Percentiles rank a stretch among this genome's conserved stretches.
These are phyloP conservation scores for Protomyces inundatus DNA, from an alignment of 1,139 yeast genomes.

Conservation along the genomic window DNA sequence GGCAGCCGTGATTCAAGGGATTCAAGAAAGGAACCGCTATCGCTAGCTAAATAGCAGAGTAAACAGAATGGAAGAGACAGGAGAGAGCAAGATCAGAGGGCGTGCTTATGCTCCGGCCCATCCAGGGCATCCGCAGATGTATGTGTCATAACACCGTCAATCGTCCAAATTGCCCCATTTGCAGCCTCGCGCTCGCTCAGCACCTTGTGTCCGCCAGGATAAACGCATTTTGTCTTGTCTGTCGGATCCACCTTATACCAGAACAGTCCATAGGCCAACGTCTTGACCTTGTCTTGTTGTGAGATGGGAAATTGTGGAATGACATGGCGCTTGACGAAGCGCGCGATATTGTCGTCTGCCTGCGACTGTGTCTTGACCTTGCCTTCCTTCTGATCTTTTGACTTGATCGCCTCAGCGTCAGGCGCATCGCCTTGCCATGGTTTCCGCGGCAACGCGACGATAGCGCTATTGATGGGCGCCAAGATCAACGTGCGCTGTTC, in stretches of 20 bases:
- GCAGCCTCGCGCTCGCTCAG: constrained; percentile 12
- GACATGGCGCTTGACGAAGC: constrained; percentile 37
- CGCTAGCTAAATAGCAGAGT: too few species aligned
- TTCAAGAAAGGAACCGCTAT: too few species aligned
- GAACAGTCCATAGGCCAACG: not conserved
- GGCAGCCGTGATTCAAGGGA: too few species aligned
- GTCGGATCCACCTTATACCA: not conserved
- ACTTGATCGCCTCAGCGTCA: constrained; percentile 2
- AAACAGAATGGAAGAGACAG: not conserved
- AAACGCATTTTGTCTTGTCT: not conserved
- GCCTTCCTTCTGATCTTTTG: constrained; percentile 29
- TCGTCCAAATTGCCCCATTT: constrained; percentile 15
- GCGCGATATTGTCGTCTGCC: constrained; percentile 35
- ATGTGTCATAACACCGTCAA: constrained; percentile 4
- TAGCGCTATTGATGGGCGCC: constrained; percentile 40
- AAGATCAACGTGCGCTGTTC: constrained; percentile 36
- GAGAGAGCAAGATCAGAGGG: not conserved
- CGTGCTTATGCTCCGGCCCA: not conserved
- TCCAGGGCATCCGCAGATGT: not conserved
- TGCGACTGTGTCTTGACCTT: constrained; percentile 35
- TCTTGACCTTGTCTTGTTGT: not conserved
- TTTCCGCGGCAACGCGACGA: constrained; percentile 36
- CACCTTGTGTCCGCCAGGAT: constrained; percentile 12
- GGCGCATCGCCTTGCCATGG: constrained; percentile 41
- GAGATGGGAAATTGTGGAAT: constrained; percentile 28